Evolutionary conservation across 495 filamentous ascomycete genomes (phyloP), one percentile per base, ranked within the genome.

Genomic region (Rostrohypoxylon terebratum): DNA sequence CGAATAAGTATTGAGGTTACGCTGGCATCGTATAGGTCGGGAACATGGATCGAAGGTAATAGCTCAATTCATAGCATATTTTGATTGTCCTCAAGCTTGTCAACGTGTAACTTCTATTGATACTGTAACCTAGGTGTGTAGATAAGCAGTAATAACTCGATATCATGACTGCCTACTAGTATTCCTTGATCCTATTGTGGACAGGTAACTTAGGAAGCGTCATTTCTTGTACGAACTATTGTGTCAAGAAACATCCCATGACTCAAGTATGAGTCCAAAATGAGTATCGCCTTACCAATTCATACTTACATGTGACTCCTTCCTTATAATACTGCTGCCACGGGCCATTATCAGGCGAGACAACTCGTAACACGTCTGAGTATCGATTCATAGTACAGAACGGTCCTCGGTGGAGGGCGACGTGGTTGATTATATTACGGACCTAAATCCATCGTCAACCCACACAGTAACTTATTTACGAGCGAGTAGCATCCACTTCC

Each of bases 321-420:
- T 42, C 50, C 42, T 20, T 51, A 51, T 44, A 16, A 54, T 63
- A 59, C 59, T 57, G n/a, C 21, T 51, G 33, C 34, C 36, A 48
- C 54, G 50, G 33, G 40, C 40, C 53, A 47, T 58, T 20, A 20
- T 55, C 63, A 54, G 63, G 31, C 38, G 40, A 59, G 58, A 51
- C 36, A 14, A 40, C 48, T 47, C 38, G 33, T 28, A 28, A 50
- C n/a, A 59, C 21, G 44, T 51, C 51, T n/a, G 44, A 25, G 9
- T 25, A 9, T 21, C 34, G 18, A 59, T 28, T 61, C 55, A 44
- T 45, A 55, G 51, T n/a, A 57, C 16, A 31, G 20, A 47, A 66
- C 48, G 63, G 58, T 47, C 44, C 21, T 16, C 58, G 63, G 58
- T 58, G 58, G 58, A 55, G 0, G 44, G 57, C 59, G 69, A 63